Evolutionary conservation across 108 stramenopile genomes (phyloP), one percentile per base, ranked within the genome.

Genomic region (Fistulifera solaris): DNA sequence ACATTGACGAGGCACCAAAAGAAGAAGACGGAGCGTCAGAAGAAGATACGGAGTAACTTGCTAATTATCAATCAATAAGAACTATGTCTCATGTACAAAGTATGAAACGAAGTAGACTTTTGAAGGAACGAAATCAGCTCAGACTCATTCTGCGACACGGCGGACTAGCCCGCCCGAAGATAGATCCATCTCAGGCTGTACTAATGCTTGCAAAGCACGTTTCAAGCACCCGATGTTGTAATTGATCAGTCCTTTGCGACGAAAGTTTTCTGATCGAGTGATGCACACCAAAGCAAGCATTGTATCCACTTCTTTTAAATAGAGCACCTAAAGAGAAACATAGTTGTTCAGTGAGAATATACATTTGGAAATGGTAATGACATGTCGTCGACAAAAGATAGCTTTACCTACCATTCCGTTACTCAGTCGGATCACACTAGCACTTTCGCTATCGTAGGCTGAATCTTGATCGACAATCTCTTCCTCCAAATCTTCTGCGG

Each of bases 211-310:
- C 54, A 97, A 64, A 7, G 93, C 90, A 48, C 80, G 86, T 63
- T 94, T 93, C 52, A 99, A 67, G 54, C 81, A 85, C 21, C 90
- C 85, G 52, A 99, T 94, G 71, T 99, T 99, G 73, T 92, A 96
- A 60, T 99, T 96, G 56, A 99, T 90, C 50, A 99, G 68, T 22
- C 89, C 86, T 64, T 89, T 89, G 75, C 93, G 94, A 24, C 84
- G 72, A 61, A 96, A 96, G 62, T 94, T 90, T 51, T 94, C 94
- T 23, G 86, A 73, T 22, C 94, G 76, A 24, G 95, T 91, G 48
- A 99, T 73, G 68, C 96, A 96, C n/a, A 99, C 96, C 31, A 99
- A 70, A 6, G 96, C 98, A 41, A 99, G 66, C 80, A 95, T 95
- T 12, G 83, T 84, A 54, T 89, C 92, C 7, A 99, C 96, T 66